These are phyloP conservation scores for Ceratocystis albifundus DNA, from an alignment of 2,329 filamentous ascomycete genomes.

Conservation along the genomic window DNA sequence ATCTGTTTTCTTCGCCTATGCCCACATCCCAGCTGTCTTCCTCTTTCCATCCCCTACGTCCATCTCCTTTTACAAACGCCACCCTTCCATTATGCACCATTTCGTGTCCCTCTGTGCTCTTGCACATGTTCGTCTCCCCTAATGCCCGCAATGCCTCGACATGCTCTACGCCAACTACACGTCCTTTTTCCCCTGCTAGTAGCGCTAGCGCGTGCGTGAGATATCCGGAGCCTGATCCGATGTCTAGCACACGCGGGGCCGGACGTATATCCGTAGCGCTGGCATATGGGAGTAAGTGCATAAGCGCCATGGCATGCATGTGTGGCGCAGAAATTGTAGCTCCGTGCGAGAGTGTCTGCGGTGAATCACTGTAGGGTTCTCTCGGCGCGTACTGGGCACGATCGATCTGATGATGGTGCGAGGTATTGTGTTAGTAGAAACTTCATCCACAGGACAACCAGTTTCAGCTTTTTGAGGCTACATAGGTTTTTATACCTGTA, in stretches of 20 bases:
- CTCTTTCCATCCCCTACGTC: constrained; percentile 48
- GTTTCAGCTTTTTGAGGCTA: not conserved
- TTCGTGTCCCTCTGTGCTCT: constrained; percentile 44
- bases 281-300: constrained; percentile 36
- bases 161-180: constrained; percentile 67
- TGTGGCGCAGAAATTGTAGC: constrained; percentile 50
- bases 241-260: constrained; percentile 49
- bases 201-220: constrained; percentile 80
- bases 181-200: constrained; percentile 57
- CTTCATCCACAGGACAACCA: not conserved
- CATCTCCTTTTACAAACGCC: constrained; percentile 64
- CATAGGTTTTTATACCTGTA: not conserved
- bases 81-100: constrained; percentile 56
- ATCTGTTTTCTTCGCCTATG: constrained; percentile 31
- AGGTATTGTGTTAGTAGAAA: constrained; percentile 6
- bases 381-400: constrained; percentile 69
- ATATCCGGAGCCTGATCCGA: constrained; percentile 70
- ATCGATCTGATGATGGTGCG: constrained; percentile 54
- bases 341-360: constrained; percentile 43
- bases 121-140: constrained; percentile 53
- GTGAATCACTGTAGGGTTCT: constrained; percentile 53
- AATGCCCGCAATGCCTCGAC: constrained; percentile 52
- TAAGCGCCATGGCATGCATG: constrained; percentile 47
- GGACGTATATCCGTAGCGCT: not conserved
- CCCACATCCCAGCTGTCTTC: constrained; percentile 31